Evolutionary conservation across 2,329 filamentous ascomycete genomes (phyloP), one percentile per base, ranked within the genome.

Genomic region (Shiraia sp.): DNA sequence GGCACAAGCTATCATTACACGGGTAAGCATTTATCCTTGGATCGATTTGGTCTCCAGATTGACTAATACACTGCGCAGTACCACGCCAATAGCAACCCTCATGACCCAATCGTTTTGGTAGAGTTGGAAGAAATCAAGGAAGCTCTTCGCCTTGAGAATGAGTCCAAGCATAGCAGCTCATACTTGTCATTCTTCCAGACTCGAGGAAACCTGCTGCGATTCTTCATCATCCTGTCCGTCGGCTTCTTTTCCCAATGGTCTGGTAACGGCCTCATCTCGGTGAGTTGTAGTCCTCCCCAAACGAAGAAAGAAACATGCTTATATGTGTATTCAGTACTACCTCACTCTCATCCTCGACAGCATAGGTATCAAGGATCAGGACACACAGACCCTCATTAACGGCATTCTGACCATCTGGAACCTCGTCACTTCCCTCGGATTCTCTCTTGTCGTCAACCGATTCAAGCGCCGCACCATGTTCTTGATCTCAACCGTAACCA

Each of bases 221-320:
- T 81, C 19, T 57, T 79, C 34, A 79, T 83, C 40, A 66, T 78
- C n/a, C 61, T 81, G 33, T 70, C 73, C 15, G 69, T 78, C 6
- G 79, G 79, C 45, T 68, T 80, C 45, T 82, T 82, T 68, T 76
- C 75, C 7, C 80, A 83, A 49, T 82, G 77, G 77, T 78, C 50
- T 27, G 45, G 53, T 32, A 51, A 48, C 34, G 49, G 42, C 16
- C 47, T 47, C 9, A 39, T 51, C 73, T 73, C 69, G 15, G 37
- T 40, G 22, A 22, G 30, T 10, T 22, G 9, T 13, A 28, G 10
- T 26, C 3, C 8, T 10, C 23, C 6, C 2, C 8, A 4, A 3
- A 19, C 9, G 3, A 10, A 15, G 4, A 31, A 12, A 27, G 10
- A 9, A 12, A 16, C 10, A 14, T 23, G 23, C 8, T 13, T 14